A percentile compares a stretch with the other conserved stretches of the same genome.
Conservation (phyloP, 2,329 filamentous ascomycete genomes). For the Cladophialophora carrionii region DNA sequence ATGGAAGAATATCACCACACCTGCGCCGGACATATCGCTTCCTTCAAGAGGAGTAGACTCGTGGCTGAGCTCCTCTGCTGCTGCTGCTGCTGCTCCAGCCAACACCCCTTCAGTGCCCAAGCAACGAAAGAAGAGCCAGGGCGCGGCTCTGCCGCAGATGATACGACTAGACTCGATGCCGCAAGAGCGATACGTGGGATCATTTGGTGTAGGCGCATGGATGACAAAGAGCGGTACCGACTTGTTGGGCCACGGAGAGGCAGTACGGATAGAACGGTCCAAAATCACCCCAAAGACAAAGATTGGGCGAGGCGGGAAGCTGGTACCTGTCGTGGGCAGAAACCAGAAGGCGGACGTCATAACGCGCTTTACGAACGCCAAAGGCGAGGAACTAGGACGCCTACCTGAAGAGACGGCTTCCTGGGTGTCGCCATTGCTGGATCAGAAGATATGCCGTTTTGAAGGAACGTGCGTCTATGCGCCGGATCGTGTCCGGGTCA, state of each 20-base stretch:
- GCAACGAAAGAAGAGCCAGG: not conserved
- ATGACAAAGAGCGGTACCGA: constrained; percentile 79
- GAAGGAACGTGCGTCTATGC: constrained; percentile 87
- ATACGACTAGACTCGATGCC: constrained; percentile 52
- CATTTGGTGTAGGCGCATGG: constrained; percentile 91
- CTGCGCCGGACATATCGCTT: constrained; percentile 3
- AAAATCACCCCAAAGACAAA: constrained; percentile 66
- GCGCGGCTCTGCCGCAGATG: constrained; percentile 32
- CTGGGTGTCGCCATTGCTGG: constrained; percentile 90
- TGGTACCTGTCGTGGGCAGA: constrained; percentile 46
- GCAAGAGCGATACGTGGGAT: constrained; percentile 75
- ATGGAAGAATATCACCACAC: constrained; percentile 50
- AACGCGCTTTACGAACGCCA: constrained; percentile 82
- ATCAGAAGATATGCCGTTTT: constrained; percentile 85
- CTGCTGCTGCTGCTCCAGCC: constrained; percentile 10
- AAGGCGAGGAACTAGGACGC: constrained; percentile 81
- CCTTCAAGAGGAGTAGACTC: constrained; percentile 24
- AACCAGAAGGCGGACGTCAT: constrained; percentile 78
- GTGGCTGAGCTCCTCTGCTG: constrained; percentile 24
- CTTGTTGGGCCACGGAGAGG: constrained; percentile 77
- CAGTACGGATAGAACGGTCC: constrained; percentile 83
- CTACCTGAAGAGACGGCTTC: constrained; percentile 82
- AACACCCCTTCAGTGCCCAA: not conserved
- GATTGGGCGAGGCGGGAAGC: constrained; percentile 52
- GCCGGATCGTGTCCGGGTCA: constrained; percentile 80